Evolutionary conservation across 345 rosid genomes (phyloP), one percentile per base, ranked within the genome.

Genomic region (Rhizophora apiculata): DNA sequence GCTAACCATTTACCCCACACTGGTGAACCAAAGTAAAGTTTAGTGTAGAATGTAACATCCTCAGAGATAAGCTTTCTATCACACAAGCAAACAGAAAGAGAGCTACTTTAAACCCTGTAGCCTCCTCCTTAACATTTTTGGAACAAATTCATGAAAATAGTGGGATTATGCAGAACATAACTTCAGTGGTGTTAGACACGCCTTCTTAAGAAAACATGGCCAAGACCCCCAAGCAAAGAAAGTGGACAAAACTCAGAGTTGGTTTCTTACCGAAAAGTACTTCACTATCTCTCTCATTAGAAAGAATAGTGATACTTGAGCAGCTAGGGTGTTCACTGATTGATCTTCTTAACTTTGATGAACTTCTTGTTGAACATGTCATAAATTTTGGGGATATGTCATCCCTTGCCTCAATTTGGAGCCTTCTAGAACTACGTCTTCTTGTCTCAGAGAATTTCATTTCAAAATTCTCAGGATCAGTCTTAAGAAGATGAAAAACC

Each of bases 401-500:
- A 54, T 48, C 20, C 43, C 57, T 68, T 55, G 63, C 75, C 63
- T 76, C 84, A 65, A 43, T 49, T 30, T 51, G 77, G 26, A 61
- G 60, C 76, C 78, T 82, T 65, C 79, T 77, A 59, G 72, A 26
- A 56, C 67, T 70, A 75, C 82, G 76, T 72, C 84, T 52, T 70
- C 83, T 85, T 6, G 83, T 76, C 57, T 79, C 83, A 1, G 74
- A 79, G 72, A 80, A 82, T 70, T 81, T 84, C 21, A 36, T 51
- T 65, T 79, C 81, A 31, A 86, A 88, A 48, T 74, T 83, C 10
- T 74, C 72, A 0, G 86, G 89, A 51, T 83, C 80, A 19, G 84
- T 80, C 78, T 76, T 81, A 29, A 86, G 85, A 64, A 73, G 65
- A 69, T 75, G 80, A 65, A 86, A 86, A 62, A 86, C 88, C 77